Conservation (phyloP, 2,329 filamentous ascomycete genomes). For the Aspergillus sp. region DNA sequence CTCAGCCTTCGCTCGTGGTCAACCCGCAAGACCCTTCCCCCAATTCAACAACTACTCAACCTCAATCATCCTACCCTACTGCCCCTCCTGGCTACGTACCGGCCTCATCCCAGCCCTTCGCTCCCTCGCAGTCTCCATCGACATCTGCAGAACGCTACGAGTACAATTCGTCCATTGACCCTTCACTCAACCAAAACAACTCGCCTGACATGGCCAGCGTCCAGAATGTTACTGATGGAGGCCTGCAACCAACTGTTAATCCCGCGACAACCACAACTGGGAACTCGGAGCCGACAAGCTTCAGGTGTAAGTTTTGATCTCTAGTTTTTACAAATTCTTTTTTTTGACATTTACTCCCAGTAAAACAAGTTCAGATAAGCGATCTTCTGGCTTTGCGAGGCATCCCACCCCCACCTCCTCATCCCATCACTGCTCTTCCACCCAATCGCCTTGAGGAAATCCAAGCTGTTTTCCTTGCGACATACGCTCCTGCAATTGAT, state of each 20-base stretch:
- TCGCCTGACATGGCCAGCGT: slow-evolving; percentile 33
- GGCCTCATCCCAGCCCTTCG: slow-evolving; percentile 39
- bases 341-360: slow-evolving; percentile 49
- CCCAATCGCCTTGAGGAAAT: slow-evolving; percentile 62
- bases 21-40: slow-evolving; percentile 38
- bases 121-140: slow-evolving; percentile 40
- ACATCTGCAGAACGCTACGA: slow-evolving; percentile 56
- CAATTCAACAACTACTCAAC: background rate
- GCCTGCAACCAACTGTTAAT: slow-evolving; percentile 26
- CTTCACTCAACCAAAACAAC: slow-evolving; percentile 57
- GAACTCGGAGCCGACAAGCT: slow-evolving; percentile 43
- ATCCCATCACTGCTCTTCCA: slow-evolving; percentile 49
- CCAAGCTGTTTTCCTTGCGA: slow-evolving; percentile 69
- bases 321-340: background rate
- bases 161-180: slow-evolving; percentile 64
- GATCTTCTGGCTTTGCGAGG: slow-evolving; percentile 69
- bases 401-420: slow-evolving; percentile 57
- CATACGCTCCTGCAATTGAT: slow-evolving; percentile 73
- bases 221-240: slow-evolving; percentile 32
- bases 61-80: slow-evolving; percentile 32
- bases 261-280: slow-evolving; percentile 22
- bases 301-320: slow-evolving; percentile 47
- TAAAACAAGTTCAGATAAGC: slow-evolving; percentile 69
- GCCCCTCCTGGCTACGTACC: slow-evolving; percentile 42
- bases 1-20: slow-evolving; percentile 41